A percentile compares a stretch with the other conserved stretches of the same genome.
These are phyloP conservation scores for Clonostachys byssicola DNA, from an alignment of 2,329 filamentous ascomycete genomes.

Conservation along the genomic window DNA sequence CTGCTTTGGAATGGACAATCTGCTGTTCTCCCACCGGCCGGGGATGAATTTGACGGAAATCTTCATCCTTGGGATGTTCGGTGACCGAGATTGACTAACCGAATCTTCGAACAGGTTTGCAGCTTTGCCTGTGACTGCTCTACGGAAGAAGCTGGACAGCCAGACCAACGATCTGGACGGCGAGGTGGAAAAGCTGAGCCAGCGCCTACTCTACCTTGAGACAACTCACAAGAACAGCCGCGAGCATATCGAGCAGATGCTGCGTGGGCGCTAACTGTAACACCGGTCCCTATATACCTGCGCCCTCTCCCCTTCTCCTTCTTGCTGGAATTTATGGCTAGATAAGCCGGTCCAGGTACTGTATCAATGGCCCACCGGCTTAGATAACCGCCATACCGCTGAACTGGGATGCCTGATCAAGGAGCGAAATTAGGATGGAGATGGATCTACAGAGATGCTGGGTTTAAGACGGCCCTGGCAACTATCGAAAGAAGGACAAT, in stretches of 20 bases:
- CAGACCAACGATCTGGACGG: slow-evolving; percentile 73
- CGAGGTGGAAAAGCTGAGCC: slow-evolving; percentile 77
- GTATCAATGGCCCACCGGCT: not conserved
- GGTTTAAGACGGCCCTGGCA: no score
- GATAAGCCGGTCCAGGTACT: not conserved
- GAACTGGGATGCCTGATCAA: no score
- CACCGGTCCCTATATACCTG: not conserved
- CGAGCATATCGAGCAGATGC: slow-evolving; percentile 85
- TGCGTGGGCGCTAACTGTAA: slow-evolving; percentile 43
- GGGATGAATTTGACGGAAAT: no score
- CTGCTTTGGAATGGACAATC: not conserved
- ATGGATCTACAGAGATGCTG: no score
- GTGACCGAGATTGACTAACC: no score
- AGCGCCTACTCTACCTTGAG: slow-evolving; percentile 89
- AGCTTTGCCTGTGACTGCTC: slow-evolving; percentile 64
- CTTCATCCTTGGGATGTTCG: no score
- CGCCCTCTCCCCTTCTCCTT: not conserved
- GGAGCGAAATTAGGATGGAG: no score
- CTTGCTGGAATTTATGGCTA: not conserved
- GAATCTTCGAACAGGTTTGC: slow-evolving; percentile 67
- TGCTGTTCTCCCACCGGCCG: no score
- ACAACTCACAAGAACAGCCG: slow-evolving; percentile 93
- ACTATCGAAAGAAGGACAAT: no score
- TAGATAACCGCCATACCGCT: not conserved
- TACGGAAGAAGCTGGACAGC: slow-evolving; percentile 70